Evolutionary conservation across 352 stramenopile species (phyloP).

Genomic region (Globisporangium apiculatum): DNA sequence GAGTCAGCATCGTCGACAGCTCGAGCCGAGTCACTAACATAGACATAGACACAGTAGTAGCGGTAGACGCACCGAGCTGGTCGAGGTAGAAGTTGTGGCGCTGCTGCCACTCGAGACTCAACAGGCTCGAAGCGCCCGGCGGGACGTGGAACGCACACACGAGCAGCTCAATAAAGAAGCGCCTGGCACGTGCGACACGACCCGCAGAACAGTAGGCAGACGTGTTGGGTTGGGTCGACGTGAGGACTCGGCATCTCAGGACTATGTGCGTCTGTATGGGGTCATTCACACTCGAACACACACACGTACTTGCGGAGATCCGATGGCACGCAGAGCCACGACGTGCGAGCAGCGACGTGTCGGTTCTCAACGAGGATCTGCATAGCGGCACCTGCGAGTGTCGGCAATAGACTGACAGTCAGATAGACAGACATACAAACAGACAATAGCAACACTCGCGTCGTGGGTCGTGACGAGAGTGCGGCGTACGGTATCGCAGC

Average conservation of each 20-base stretch:
- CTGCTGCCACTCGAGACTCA: constrained; percentile 21
- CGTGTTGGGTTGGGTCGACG: too few relatives aligned
- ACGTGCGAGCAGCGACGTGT: constrained; percentile 20
- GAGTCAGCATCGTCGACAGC: background rate
- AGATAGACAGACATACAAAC: too few relatives aligned
- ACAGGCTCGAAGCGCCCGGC: constrained; percentile 18
- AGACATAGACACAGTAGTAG: too few relatives aligned
- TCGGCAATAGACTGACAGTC: background rate
- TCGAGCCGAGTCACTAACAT: background rate
- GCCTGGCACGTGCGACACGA: constrained; percentile 10
- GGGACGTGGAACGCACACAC: constrained; percentile 39
- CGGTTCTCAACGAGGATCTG: constrained; percentile 37
- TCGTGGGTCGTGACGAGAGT: background rate
- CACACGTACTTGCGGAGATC: constrained; percentile 23
- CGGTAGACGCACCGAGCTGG: constrained; percentile 32
- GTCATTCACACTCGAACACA: background rate
- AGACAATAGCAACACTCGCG: too few relatives aligned
- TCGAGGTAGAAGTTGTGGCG: constrained; percentile 30
- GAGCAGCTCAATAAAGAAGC: constrained; percentile 32
- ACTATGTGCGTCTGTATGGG: background rate
- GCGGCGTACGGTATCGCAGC: constrained; percentile 34
- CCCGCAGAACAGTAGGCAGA: too few relatives aligned
- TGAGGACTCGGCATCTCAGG: too few relatives aligned
- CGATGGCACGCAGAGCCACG: constrained; percentile 32
- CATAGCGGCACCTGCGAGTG: constrained; percentile 19